phyloP scores from a whole-genome alignment of 176 grass and related monocot genomes.

The Bolboschoenus planiculmis region DNA sequence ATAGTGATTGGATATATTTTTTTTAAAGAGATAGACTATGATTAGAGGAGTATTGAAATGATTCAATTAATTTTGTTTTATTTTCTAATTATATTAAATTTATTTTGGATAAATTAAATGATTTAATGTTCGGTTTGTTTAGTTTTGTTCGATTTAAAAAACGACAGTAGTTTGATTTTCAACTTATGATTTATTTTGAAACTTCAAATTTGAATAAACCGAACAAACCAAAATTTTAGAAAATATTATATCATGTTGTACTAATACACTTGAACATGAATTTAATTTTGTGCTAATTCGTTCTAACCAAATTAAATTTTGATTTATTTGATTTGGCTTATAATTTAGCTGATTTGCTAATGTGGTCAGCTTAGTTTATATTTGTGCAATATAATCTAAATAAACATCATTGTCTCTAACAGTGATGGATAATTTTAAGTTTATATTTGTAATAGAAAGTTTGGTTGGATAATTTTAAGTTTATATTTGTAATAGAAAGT shows the following conservation, averaged over 20 bases:
- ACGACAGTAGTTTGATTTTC: neutral
- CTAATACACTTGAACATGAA: neutral
- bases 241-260: neutral
- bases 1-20: too few species aligned
- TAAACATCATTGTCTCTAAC: too few species aligned
- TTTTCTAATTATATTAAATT: neutral
- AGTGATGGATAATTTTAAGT: too few species aligned
- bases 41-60: neutral
- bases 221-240: neutral
- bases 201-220: neutral
- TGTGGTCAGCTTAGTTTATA: too few species aligned
- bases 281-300: neutral
- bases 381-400: too few species aligned
- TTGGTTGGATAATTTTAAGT: too few species aligned
- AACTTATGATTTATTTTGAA: neutral
- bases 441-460: too few species aligned
- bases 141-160: neutral
- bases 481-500: too few species aligned
- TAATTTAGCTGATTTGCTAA: too few species aligned
- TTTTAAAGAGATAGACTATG: too few species aligned
- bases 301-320: neutral
- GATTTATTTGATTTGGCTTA: neutral
- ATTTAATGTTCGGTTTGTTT: neutral
- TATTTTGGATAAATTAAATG: neutral
- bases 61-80: neutral